Evolutionary conservation across 73 alveolate genomes (phyloP).

Genomic region (Tetrahymena malaccensis): DNA sequence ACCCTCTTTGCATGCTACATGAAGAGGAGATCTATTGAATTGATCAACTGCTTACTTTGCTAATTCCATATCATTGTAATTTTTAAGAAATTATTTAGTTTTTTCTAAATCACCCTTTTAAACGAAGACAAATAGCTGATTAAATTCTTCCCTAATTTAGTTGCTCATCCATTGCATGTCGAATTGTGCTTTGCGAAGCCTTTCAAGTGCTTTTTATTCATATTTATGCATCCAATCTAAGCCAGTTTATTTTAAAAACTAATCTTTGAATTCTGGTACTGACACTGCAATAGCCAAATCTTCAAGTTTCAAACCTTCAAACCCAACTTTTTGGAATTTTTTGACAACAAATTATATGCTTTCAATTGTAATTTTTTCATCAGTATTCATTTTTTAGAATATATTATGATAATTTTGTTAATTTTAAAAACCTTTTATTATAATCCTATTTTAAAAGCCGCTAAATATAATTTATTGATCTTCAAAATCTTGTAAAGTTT

Average conservation of each 20-base stretch:
- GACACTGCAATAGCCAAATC: slow-evolving; percentile 91
- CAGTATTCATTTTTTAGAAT: background rate
- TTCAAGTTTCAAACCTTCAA: slow-evolving; percentile 83
- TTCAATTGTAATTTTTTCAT: background rate
- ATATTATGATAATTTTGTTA: no score
- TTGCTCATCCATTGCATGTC: slow-evolving; percentile 85
- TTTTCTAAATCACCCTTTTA: slow-evolving; percentile 71
- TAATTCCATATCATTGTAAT: background rate
- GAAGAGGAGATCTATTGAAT: slow-evolving; percentile 59
- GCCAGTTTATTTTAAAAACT: slow-evolving; percentile 68
- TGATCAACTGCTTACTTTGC: slow-evolving; percentile 38
- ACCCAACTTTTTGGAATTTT: slow-evolving; percentile 85
- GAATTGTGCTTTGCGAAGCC: slow-evolving; percentile 78
- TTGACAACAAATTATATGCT: background rate
- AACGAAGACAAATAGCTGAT: slow-evolving; percentile 45
- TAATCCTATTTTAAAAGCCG: background rate
- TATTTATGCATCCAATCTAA: slow-evolving; percentile 80
- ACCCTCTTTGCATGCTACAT: slow-evolving; percentile 64
- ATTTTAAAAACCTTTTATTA: background rate
- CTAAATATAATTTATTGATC: background rate
- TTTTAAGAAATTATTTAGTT: slow-evolving; percentile 35
- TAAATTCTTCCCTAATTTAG: slow-evolving; percentile 6
- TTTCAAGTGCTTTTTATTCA: slow-evolving; percentile 81
- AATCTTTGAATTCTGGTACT: slow-evolving; percentile 73
- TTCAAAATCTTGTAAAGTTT: background rate